These are phyloP conservation scores for Coemansia sp. DNA, from an alignment of 371 early-diverging fungal species.

Conservation along the genomic window DNA sequence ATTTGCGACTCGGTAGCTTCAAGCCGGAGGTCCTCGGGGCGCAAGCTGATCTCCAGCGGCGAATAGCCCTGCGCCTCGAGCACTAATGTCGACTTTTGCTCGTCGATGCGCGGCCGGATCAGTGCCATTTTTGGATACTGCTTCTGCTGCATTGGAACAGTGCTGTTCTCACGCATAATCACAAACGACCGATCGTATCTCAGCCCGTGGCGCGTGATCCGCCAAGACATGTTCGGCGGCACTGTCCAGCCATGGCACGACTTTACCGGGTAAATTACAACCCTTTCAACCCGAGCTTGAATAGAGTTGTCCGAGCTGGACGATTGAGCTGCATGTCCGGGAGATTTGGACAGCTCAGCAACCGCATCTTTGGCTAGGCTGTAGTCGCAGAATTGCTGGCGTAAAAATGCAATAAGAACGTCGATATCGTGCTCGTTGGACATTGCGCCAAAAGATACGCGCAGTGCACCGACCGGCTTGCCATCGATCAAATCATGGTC, in stretches of 20 bases:
- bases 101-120: conserved; percentile 52
- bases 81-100: conserved; percentile 10
- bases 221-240: conserved; percentile 54
- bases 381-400: conserved; percentile 52
- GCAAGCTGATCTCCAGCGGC: conserved; percentile 30
- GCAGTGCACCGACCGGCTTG: conserved; percentile 63
- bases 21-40: conserved; percentile 10
- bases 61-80: conserved; percentile 21
- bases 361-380: not conserved
- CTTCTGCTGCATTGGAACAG: conserved; percentile 58
- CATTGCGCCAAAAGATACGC: conserved; percentile 72
- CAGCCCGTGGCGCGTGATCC: conserved; percentile 58
- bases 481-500: conserved; percentile 62
- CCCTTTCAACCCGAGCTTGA: conserved; percentile 23
- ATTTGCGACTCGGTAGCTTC: conserved; percentile 44
- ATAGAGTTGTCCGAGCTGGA: not conserved
- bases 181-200: conserved; percentile 66
- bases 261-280: conserved; percentile 66
- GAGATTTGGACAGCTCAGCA: not conserved
- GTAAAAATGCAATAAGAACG: conserved; percentile 55
- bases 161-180: conserved; percentile 57
- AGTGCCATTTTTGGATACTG: conserved; percentile 57
- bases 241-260: conserved; percentile 66
- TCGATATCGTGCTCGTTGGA: conserved; percentile 57
- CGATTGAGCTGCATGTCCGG: not conserved